phyloP scores from a whole-genome alignment of 2,329 filamentous ascomycete species.

The Penicillium sp. region DNA sequence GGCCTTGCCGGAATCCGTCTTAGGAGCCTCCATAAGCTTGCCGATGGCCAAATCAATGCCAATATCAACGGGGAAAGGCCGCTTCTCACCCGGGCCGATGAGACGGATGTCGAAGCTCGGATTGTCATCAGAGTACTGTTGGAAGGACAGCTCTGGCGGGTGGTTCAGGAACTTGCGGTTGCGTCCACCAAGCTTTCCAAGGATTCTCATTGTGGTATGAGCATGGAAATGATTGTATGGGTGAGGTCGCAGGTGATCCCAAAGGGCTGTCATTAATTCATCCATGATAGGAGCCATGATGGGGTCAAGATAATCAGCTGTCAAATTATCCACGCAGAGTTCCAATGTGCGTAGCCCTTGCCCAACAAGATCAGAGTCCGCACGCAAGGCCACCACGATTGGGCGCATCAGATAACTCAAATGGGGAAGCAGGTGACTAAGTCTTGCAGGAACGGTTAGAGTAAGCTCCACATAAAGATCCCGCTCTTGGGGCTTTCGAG shows the following conservation, averaged over 20 bases:
- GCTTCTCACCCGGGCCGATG: slow-evolving; percentile 83
- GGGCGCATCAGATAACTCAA: slow-evolving; percentile 96
- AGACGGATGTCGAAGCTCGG: slow-evolving; percentile 86
- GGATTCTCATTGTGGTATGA: slow-evolving; percentile 94
- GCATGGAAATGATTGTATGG: slow-evolving; percentile 97
- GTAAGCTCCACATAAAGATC: slow-evolving; percentile 97
- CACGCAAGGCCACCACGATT: slow-evolving; percentile 88
- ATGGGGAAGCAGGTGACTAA: slow-evolving; percentile 93
- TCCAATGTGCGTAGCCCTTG: slow-evolving; percentile 92
- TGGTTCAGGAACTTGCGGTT: slow-evolving; percentile 95
- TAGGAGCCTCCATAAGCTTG: slow-evolving; percentile 79
- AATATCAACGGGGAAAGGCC: slow-evolving; percentile 81
- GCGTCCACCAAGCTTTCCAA: slow-evolving; percentile 91
- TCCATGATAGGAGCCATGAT: slow-evolving; percentile 99
- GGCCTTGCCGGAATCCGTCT: slow-evolving; percentile 56
- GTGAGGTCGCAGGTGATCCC: slow-evolving; percentile 89
- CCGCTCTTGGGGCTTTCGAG: slow-evolving; percentile 82
- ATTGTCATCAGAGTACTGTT: slow-evolving; percentile 81
- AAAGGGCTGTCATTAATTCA: slow-evolving; percentile 95
- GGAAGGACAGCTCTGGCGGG: slow-evolving; percentile 78
- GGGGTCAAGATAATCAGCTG: slow-evolving; percentile 94
- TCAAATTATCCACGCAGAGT: slow-evolving; percentile 96
- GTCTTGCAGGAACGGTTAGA: slow-evolving; percentile 86
- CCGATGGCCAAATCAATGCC: slow-evolving; percentile 86
- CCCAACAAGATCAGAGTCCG: slow-evolving; percentile 88